Conservation (phyloP, 306 rosid species). For the Rubus parviflorus region DNA sequence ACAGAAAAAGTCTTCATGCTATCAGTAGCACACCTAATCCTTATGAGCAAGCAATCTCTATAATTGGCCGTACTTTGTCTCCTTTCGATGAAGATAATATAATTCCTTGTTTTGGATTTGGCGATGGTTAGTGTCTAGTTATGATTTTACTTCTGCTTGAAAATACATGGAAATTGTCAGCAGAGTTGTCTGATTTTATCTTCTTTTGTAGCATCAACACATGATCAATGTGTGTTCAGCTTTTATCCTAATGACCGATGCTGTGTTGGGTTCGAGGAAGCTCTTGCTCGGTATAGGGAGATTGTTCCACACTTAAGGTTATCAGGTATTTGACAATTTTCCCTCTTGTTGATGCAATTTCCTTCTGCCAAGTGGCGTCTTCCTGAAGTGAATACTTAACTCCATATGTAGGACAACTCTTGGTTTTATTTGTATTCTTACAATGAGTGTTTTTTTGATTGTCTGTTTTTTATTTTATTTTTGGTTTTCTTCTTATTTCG, state of each 20-base stretch:
- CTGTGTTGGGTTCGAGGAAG: constrained; percentile 89
- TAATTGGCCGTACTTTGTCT: constrained; percentile 78
- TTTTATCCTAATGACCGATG: constrained; percentile 51
- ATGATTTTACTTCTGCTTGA: constrained; percentile 13
- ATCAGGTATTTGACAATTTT: constrained; percentile 58
- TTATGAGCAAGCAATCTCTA: constrained; percentile 96
- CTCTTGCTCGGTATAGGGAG: constrained; percentile 72
- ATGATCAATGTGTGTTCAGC: constrained; percentile 67
- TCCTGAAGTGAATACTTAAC: constrained; percentile 1
- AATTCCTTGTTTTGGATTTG: constrained; percentile 96
- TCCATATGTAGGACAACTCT: not conserved
- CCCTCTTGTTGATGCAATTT: constrained; percentile 16
- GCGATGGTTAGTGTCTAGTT: constrained; percentile 68
- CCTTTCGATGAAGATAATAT: constrained; percentile 93
- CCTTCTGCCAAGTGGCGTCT: not conserved
- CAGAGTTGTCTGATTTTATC: constrained; percentile 21
- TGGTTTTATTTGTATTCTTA: not conserved
- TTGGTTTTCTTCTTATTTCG: not conserved
- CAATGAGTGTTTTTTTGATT: not conserved
- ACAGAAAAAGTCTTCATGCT: constrained; percentile 82
- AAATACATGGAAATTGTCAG: constrained; percentile 15
- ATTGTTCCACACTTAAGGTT: constrained; percentile 70
- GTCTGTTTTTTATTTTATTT: not conserved
- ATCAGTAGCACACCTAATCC: constrained; percentile 72
- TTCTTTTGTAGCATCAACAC: constrained; percentile 68